Percentiles rank a stretch among this genome's conserved stretches.
Evolutionary conservation across 176 grass and related monocot genomes (phyloP).

Genomic region (Triticum timopheevii): DNA sequence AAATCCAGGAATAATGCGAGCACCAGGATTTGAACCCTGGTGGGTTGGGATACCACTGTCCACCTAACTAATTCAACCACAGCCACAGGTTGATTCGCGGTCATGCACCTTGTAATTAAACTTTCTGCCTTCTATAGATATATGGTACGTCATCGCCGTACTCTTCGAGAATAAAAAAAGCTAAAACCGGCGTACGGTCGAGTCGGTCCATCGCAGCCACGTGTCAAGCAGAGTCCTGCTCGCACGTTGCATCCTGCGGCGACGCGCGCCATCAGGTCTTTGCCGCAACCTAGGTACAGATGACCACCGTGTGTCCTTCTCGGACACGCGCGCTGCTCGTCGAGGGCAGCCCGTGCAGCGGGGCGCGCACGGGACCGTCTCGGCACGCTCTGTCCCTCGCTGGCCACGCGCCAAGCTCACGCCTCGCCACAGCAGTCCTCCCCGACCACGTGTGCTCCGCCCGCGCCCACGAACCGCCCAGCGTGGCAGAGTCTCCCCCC

Average conservation of each 20-base stretch:
- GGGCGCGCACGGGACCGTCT: background rate
- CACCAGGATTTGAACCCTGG: too few relatives aligned
- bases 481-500: background rate
- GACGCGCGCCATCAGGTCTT: background rate
- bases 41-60: too few relatives aligned
- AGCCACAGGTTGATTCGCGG: too few relatives aligned
- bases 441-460: constrained; percentile 37
- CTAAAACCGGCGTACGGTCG: too few relatives aligned
- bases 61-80: too few relatives aligned
- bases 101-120: too few relatives aligned
- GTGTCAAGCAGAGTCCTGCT: background rate
- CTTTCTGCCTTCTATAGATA: too few relatives aligned
- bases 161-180: too few relatives aligned
- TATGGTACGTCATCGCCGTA: too few relatives aligned
- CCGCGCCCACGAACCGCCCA: background rate
- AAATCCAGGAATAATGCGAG: too few relatives aligned
- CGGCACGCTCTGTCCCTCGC: constrained; percentile 19
- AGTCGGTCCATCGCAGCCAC: background rate
- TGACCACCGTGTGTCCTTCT: background rate
- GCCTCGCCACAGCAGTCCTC: background rate
- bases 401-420: constrained; percentile 21
- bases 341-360: background rate
- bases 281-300: too few relatives aligned
- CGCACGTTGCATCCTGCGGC: background rate
- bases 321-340: background rate